These are phyloP conservation scores for Candida odintsovae DNA, from an alignment of 805 yeast genomes.

Conservation along the genomic window DNA sequence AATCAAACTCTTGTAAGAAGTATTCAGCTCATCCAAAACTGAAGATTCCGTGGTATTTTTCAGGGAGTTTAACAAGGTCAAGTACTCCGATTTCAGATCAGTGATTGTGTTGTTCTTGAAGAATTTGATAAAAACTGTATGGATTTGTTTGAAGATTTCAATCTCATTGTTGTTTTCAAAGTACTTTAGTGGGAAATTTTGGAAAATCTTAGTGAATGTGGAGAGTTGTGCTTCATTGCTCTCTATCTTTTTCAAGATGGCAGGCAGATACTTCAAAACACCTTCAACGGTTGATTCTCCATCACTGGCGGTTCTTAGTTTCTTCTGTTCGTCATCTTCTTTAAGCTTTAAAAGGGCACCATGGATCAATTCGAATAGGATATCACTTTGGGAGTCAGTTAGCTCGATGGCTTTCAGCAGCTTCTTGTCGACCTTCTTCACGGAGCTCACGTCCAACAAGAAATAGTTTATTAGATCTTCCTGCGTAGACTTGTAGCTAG, in stretches of 20 bases:
- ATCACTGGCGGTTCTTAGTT: slow-evolving; percentile 6
- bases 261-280: slow-evolving; percentile 4
- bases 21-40: slow-evolving; percentile 7
- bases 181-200: slow-evolving; percentile 9
- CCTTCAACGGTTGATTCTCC: slow-evolving; percentile 15
- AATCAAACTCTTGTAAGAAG: slow-evolving; percentile 6
- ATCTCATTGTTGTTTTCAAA: slow-evolving; percentile 20
- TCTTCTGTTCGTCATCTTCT: slow-evolving; percentile 4
- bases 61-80: slow-evolving; percentile 5
- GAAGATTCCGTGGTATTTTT: slow-evolving; percentile 2
- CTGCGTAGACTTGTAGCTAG: slow-evolving; percentile 23
- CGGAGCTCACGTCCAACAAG: slow-evolving; percentile 38
- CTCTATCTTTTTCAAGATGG: slow-evolving; percentile 13
- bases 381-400: slow-evolving; percentile 18
- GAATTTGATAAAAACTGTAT: slow-evolving; percentile 10
- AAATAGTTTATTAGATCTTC: slow-evolving; percentile 36
- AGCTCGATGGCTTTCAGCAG: slow-evolving; percentile 29
- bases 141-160: slow-evolving; percentile 7
- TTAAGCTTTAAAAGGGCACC: slow-evolving; percentile 28
- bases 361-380: slow-evolving; percentile 32
- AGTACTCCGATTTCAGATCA: slow-evolving; percentile 9
- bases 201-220: slow-evolving; percentile 14
- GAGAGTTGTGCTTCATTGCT: slow-evolving; percentile 9
- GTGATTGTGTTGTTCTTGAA: slow-evolving; percentile 16
- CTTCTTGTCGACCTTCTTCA: slow-evolving; percentile 24